These are phyloP conservation scores for Stachybotrys echinatus DNA, from an alignment of 2,329 filamentous ascomycete species.

Conservation along the genomic window DNA sequence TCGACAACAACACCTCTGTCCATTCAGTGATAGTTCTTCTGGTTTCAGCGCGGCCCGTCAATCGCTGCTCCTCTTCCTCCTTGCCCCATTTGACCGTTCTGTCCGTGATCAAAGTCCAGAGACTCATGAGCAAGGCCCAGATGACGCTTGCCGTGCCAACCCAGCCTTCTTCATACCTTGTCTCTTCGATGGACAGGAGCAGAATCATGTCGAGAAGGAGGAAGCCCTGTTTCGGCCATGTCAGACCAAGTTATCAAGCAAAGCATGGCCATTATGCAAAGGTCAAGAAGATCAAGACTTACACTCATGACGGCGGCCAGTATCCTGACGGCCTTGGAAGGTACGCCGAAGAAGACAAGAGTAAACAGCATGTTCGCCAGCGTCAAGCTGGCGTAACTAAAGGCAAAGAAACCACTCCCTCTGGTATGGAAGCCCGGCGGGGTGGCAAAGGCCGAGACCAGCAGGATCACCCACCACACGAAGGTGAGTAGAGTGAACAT, in stretches of 20 bases:
- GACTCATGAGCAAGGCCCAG: conserved; percentile 72
- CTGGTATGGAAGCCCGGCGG: conserved; percentile 80
- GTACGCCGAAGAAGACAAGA: conserved; percentile 82
- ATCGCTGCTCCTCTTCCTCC: conserved; percentile 81
- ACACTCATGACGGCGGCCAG: conserved; percentile 61
- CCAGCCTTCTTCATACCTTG: conserved; percentile 83
- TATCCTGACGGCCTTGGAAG: conserved; percentile 73
- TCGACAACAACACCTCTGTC: conserved; percentile 72
- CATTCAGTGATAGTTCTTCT: conserved; percentile 79
- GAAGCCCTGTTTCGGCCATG: conserved; percentile 17
- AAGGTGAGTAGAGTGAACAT: conserved; percentile 71
- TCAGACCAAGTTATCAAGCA: conserved; percentile 40
- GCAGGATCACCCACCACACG: conserved; percentile 85
- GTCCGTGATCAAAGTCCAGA: conserved; percentile 77
- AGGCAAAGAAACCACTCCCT: conserved; percentile 89
- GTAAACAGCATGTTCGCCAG: conserved; percentile 69
- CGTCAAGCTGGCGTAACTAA: conserved; percentile 76
- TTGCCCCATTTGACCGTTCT: conserved; percentile 88
- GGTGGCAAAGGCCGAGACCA: conserved; percentile 88
- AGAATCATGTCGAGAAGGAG: conserved; percentile 66
- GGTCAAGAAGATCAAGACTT: conserved; percentile 7
- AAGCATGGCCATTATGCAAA: background rate
- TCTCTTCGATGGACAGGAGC: conserved; percentile 66
- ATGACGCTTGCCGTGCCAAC: conserved; percentile 80
- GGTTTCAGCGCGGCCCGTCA: conserved; percentile 85